Base-by-base conservation (phyloP, 306 rosid genomes). In the Styphnolobium japonicum region DNA sequence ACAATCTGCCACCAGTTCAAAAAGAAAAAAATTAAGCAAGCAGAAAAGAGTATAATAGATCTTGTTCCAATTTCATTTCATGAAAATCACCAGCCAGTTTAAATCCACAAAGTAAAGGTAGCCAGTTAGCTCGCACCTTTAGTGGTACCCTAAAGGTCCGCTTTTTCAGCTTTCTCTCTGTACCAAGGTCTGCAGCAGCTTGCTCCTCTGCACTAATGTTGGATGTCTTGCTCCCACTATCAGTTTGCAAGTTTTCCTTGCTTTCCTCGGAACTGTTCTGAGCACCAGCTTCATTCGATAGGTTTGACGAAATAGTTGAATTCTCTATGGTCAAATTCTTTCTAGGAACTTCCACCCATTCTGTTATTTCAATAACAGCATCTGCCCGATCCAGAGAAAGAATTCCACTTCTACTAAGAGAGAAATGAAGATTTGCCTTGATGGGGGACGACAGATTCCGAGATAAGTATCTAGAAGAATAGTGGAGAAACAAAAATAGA, bases 341-440 rank as follows among this genome's bases (percentile, higher is more conserved):
- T 76, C 55, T 89, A 58, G 93, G 97, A 83, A 95, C 92, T 81
- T 95, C 99, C 67, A 95, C 94, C 99, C 96, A 95, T 86, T 95
- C 99, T 16, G 94, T 72, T 75, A 90, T 89, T 88, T 95, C 99
- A 67, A 95, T 75, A 67, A 93, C 89, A 71, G 99, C 98, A 78
- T 93, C 99, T 61, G 97, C 97, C 80, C 98, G 89, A 71, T 95
- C 99, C 81, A 95, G 85, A 80, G 96, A 91, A 76, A 95, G 82
- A 80, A 93, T 80, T 85, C 97, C 99, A 88, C 99, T 93, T 86
- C 96, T 89, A 81, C 97, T 92, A 74, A 95, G 88, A 82, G 98
- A 90, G 85, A 93, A 93, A 80, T 95, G 98, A 76, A 93, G 77
- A 82, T 81, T 95, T 73, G 97, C 86, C 88, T 95, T 95, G 43